Percentiles rank a stretch among this genome's conserved stretches.
phyloP scores from a whole-genome alignment of 495 filamentous ascomycete species.

The Talaromyces wortmannii region DNA sequence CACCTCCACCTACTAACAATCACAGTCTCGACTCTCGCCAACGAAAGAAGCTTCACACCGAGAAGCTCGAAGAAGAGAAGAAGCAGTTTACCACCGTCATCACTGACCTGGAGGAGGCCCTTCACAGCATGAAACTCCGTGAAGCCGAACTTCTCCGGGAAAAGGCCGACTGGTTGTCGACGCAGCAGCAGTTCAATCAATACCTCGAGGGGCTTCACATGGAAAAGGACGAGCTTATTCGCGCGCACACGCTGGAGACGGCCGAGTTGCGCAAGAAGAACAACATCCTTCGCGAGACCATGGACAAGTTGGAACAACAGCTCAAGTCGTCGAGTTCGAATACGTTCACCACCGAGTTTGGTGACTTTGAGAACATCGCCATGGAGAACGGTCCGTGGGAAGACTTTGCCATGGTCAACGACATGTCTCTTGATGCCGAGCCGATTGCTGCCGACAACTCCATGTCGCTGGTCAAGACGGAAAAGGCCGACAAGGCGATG shows the following conservation, averaged over 20 bases:
- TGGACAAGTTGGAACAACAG: constrained; percentile 70
- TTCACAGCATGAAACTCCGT: constrained; percentile 48
- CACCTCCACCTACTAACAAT: constrained; percentile 25
- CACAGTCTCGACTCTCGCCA: constrained; percentile 87
- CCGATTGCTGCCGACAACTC: constrained; percentile 6
- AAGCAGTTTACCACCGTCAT: constrained; percentile 76
- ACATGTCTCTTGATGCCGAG: constrained; percentile 43
- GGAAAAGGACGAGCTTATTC: constrained; percentile 89
- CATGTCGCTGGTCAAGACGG: constrained; percentile 13
- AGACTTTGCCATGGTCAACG: constrained; percentile 66
- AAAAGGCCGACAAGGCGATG: constrained; percentile 58
- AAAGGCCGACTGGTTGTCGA: constrained; percentile 56
- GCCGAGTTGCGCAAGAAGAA: constrained; percentile 95
- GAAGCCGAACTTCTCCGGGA: constrained; percentile 57
- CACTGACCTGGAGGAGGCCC: constrained; percentile 70
- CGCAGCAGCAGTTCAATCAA: constrained; percentile 65
- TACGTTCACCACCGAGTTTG: constrained; percentile 60
- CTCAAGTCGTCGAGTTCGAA: constrained; percentile 48
- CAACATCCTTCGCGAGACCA: constrained; percentile 76
- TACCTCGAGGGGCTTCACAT: constrained; percentile 70
- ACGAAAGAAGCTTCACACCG: constrained; percentile 97
- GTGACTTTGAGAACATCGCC: constrained; percentile 73
- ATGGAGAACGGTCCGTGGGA: constrained; percentile 77
- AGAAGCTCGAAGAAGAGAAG: constrained; percentile 94
- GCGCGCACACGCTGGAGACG: constrained; percentile 85